Evolutionary conservation across 2,329 filamentous ascomycete species (phyloP).

Genomic region (Pyrenophora graminea): DNA sequence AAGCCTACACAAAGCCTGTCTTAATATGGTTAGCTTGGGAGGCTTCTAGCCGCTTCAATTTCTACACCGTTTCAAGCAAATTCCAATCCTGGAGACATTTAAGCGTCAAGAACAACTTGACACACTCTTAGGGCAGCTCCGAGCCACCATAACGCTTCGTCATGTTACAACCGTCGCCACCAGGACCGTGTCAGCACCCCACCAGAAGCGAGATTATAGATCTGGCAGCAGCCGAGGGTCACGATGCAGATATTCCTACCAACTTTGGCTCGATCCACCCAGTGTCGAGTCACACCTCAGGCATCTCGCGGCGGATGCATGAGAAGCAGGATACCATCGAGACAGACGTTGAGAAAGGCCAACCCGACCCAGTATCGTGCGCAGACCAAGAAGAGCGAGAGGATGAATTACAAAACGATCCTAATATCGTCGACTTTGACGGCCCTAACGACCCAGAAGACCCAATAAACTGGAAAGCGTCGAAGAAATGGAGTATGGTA

Average conservation of each 20-base stretch:
- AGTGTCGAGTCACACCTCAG: slow-evolving; percentile 16
- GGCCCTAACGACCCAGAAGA: slow-evolving; percentile 60
- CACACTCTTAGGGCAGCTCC: neutral
- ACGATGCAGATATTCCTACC: slow-evolving; percentile 47
- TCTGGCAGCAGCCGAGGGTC: slow-evolving; percentile 43
- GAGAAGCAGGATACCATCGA: slow-evolving; percentile 20
- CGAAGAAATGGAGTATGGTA: slow-evolving; percentile 54
- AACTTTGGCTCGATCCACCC: slow-evolving; percentile 38
- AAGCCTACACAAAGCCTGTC: no score
- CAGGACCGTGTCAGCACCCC: slow-evolving; percentile 25
- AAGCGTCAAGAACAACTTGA: neutral
- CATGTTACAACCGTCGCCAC: slow-evolving; percentile 14
- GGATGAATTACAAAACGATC: slow-evolving; percentile 39
- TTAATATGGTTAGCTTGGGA: no score
- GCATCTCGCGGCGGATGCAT: slow-evolving; percentile 5
- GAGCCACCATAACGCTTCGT: neutral
- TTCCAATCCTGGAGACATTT: no score
- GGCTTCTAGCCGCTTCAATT: no score
- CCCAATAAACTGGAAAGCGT: slow-evolving; percentile 62
- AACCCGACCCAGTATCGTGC: slow-evolving; percentile 24
- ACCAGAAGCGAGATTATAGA: slow-evolving; percentile 42
- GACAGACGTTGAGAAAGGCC: slow-evolving; percentile 39
- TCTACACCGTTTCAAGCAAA: no score
- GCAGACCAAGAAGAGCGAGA: slow-evolving; percentile 17
- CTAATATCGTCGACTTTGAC: slow-evolving; percentile 64